These are phyloP conservation scores for Sporothrix curviconia DNA, from an alignment of 2,329 filamentous ascomycete species.

Conservation along the genomic window DNA sequence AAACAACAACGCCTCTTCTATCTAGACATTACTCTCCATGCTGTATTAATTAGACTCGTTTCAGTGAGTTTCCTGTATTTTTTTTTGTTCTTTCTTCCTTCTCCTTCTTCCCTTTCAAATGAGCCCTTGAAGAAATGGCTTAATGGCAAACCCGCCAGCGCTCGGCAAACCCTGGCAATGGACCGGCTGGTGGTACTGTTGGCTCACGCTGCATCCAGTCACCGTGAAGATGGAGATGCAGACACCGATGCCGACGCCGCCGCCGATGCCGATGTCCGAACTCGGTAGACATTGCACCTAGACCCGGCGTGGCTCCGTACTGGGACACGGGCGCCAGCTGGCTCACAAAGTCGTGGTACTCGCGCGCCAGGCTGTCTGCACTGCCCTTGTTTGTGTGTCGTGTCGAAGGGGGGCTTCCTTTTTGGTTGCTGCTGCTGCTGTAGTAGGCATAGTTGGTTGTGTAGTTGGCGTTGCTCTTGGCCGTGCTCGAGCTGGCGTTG, in stretches of 20 bases:
- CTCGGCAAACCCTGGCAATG: not conserved
- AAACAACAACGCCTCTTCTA: too few species aligned
- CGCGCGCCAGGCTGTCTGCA: conserved; percentile 11
- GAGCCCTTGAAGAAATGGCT: not conserved
- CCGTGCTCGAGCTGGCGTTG: not conserved
- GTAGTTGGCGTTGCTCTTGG: not conserved
- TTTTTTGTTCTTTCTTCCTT: not conserved
- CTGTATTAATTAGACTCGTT: not conserved
- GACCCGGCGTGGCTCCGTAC: not conserved
- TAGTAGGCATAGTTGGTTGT: conserved; percentile 8
- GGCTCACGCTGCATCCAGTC: not conserved
- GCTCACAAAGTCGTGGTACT: conserved; percentile 14
- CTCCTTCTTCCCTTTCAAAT: not conserved
- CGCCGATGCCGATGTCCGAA: too few species aligned
- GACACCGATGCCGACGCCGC: not conserved
- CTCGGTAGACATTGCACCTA: too few species aligned
- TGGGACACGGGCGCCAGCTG: conserved; percentile 8
- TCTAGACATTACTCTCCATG: too few species aligned
- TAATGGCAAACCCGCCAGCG: not conserved
- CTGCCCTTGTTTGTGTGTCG: conserved; percentile 1
- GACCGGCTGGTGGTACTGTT: not conserved
- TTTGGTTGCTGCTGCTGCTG: not conserved
- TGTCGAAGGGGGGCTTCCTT: not conserved
- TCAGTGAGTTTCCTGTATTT: not conserved
- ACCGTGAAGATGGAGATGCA: not conserved